Base-by-base conservation (phyloP, 2,329 filamentous ascomycete genomes). In the Daldinia sp. region DNA sequence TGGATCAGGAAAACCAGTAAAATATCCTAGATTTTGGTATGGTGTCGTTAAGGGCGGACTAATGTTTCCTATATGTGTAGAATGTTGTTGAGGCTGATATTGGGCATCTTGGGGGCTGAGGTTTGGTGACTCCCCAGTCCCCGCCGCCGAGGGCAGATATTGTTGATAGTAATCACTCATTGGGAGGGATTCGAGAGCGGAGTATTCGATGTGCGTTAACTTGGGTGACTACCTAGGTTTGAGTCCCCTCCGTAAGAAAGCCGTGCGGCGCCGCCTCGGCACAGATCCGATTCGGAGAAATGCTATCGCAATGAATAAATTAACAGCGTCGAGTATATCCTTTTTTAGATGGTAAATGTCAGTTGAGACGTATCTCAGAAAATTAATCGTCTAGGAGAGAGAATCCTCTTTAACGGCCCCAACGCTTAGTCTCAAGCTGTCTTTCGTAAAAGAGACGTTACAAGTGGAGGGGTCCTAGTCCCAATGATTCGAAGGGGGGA, bases 131-230 rank as follows among this genome's bases (percentile, higher is more conserved):
- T 80, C 78, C 48, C 73, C 65, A 67, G 72, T 79, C 61, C 83
- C 85, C 65, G 83, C 81, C 82, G 86, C 83, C 37, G 85, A 85
- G 72, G 85, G 82, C 62, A 88, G 79, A 73, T 88, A 87, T 70
- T 85, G 83, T 57, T 85, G 84, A 72, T 88, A 88, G 74, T 86
- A 87, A 70, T 87, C 85, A 75, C 83, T 83, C 87, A 89, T 89
- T 64, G 70, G 72, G 63, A 63, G 53, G 57, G 53, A 60, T 65
- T 67, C 55, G 46, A 46, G 44, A 69, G 59, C 64, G 59, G 63
- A 70, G 63, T 67, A 69, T 61, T 61, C 53, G 56, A 56, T 48
- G 41, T 57, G 30, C 18, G 55, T 56, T 65, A 57, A 59, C 65
- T 68, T 55, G 37, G 53, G 39, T 53, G 35, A 59, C 54, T n/a